Evolutionary conservation across 768 basidiomycete genomes (phyloP).

Genomic region (Boletus vinaceobasis): DNA sequence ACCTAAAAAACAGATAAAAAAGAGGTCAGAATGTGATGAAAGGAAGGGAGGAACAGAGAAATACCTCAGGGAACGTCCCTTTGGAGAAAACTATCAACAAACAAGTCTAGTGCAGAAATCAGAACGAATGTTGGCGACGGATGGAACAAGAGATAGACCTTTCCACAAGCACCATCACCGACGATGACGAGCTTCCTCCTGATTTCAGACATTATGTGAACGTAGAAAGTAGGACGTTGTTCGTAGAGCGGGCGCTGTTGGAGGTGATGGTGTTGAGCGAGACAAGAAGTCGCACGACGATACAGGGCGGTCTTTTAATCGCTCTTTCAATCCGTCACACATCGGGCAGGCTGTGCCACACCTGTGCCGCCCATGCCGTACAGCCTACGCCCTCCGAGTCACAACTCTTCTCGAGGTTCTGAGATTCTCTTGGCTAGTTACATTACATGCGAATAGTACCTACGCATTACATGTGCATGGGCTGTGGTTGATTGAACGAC

Average conservation of each 20-base stretch:
- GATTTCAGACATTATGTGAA: slow-evolving; percentile 84
- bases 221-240: slow-evolving; percentile 33
- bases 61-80: slow-evolving; percentile 93
- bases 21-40: background rate
- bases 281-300: slow-evolving; percentile 38
- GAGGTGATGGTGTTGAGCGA: slow-evolving; percentile 37
- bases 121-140: slow-evolving; percentile 12
- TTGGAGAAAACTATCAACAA: slow-evolving; percentile 95
- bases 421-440: background rate
- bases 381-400: background rate
- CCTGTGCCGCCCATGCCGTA: slow-evolving; percentile 28
- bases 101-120: slow-evolving; percentile 60
- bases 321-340: slow-evolving; percentile 29
- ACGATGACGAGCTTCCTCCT: slow-evolving; percentile 99
- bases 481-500: background rate
- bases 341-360: slow-evolving; percentile 27
- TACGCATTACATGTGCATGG: background rate
- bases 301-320: slow-evolving; percentile 35
- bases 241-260: slow-evolving; percentile 35
- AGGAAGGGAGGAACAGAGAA: background rate
- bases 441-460: background rate
- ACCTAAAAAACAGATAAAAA: slow-evolving; percentile 51
- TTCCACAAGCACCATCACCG: slow-evolving; percentile 96
- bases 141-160: slow-evolving; percentile 47
- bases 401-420: background rate